These are phyloP conservation scores for Arthromyces matolae DNA, from an alignment of 768 basidiomycete species.

Conservation along the genomic window DNA sequence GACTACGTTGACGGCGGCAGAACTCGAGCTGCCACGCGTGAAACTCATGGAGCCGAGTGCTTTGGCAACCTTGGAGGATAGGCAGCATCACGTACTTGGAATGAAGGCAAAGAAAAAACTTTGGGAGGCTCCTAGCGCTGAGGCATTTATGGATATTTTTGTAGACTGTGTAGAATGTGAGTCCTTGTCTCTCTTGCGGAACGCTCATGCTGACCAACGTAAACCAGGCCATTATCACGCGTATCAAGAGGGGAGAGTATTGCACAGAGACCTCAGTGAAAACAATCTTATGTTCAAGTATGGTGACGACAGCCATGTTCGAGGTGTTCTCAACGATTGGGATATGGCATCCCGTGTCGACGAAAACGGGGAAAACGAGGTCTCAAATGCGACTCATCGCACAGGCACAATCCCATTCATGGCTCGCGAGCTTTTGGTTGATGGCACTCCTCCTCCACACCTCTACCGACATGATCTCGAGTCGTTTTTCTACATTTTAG, in stretches of 20 bases:
- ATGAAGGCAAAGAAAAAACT: too few relatives aligned
- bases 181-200: background rate
- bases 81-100: too few relatives aligned
- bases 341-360: conserved; percentile 20
- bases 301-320: background rate
- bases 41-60: too few relatives aligned
- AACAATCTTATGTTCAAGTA: conserved; percentile 26
- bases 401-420: conserved; percentile 29
- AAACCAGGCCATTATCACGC: conserved; percentile 23
- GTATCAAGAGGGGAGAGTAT: conserved; percentile 16
- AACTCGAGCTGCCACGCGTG: too few relatives aligned
- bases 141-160: too few relatives aligned
- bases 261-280: conserved; percentile 31
- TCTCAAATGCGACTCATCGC: conserved; percentile 16
- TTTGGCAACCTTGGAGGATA: too few relatives aligned
- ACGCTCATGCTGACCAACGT: background rate
- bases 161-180: too few relatives aligned
- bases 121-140: too few relatives aligned
- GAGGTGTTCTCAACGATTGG: conserved; percentile 27
- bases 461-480: conserved; percentile 21
- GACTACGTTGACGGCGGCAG: too few relatives aligned
- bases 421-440: conserved; percentile 23
- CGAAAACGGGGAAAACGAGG: conserved; percentile 1
- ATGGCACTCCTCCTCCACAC: conserved; percentile 5
- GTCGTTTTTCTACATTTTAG: conserved; percentile 26